Percentiles rank a stretch among this genome's conserved stretches.
phyloP scores from a whole-genome alignment of 2,329 filamentous ascomycete genomes.

The Apiospora saccharicola region DNA sequence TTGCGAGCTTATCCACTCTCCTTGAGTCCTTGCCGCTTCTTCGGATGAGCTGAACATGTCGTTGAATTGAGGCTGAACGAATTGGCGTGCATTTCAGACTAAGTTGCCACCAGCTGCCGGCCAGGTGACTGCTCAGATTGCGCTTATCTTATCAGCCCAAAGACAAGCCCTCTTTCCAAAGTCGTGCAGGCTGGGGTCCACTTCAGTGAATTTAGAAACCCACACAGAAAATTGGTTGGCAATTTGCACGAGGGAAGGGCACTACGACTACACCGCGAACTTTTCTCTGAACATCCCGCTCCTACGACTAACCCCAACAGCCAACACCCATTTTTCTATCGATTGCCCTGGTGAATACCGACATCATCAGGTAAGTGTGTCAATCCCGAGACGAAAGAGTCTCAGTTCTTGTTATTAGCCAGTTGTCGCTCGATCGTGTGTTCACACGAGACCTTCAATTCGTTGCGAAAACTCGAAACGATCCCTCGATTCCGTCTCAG shows the following conservation, averaged over 20 bases:
- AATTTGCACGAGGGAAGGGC: slow-evolving; percentile 12
- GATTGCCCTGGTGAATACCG: slow-evolving; percentile 25
- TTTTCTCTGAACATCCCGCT: slow-evolving; percentile 24
- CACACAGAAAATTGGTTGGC: slow-evolving; percentile 20
- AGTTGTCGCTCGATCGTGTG: background rate
- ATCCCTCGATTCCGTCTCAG: background rate
- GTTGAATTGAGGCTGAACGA: slow-evolving; percentile 10
- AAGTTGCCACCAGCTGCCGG: background rate
- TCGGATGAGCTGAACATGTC: slow-evolving; percentile 18
- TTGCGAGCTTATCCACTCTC: background rate
- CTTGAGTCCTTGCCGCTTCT: background rate
- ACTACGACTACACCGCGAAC: slow-evolving; percentile 14
- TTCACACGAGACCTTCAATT: background rate
- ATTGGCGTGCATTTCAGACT: background rate
- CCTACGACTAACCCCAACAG: slow-evolving; percentile 25
- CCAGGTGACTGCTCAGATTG: background rate
- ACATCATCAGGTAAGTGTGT: slow-evolving; percentile 24
- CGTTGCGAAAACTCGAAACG: slow-evolving; percentile 8
- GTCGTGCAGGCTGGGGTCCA: background rate
- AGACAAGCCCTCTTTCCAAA: slow-evolving; percentile 18
- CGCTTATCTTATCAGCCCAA: slow-evolving; percentile 8
- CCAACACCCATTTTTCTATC: slow-evolving; percentile 19
- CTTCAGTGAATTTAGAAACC: slow-evolving; percentile 14
- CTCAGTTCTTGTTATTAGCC: slow-evolving; percentile 4
- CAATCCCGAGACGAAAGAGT: background rate